phyloP scores from a whole-genome alignment of 78 protist genomes.

The Creolimax fragrantissima region DNA sequence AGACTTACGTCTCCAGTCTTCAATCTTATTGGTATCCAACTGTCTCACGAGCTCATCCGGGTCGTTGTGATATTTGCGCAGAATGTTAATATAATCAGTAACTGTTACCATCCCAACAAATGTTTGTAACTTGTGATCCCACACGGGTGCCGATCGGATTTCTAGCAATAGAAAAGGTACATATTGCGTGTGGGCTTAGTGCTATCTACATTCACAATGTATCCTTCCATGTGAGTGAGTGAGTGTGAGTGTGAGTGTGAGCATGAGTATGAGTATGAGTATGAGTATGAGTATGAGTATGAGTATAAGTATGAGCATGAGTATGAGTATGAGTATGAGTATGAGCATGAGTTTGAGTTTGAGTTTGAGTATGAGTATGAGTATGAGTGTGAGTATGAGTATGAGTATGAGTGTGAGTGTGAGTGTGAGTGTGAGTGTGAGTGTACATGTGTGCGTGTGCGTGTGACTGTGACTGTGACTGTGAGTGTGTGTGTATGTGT shows the following conservation, averaged over 20 bases:
- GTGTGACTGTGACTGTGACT: neutral
- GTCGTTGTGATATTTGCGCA: constrained; percentile 21
- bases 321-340: no score
- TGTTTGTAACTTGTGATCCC: constrained; percentile 20
- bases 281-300: no score
- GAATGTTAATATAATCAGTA: constrained; percentile 49
- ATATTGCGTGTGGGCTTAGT: no score
- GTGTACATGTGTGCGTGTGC: neutral
- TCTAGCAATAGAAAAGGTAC: neutral
- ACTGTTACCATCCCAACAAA: constrained; percentile 51
- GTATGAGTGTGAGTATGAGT: no score
- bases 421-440: neutral
- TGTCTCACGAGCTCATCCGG: neutral
- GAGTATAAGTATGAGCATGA: no score
- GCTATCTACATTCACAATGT: no score
- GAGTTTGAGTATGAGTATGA: no score
- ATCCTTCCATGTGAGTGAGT: no score
- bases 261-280: no score
- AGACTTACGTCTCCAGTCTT: constrained; percentile 34
- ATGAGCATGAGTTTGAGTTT: no score
- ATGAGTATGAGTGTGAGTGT: neutral
- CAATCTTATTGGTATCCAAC: constrained; percentile 35
- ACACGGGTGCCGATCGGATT: constrained; percentile 43
- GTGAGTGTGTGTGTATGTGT: neutral
- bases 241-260: no score